Evolutionary conservation across 2,329 filamentous ascomycete species (phyloP), one percentile per base, ranked within the genome.

Genomic region (Aspergillus sp.): DNA sequence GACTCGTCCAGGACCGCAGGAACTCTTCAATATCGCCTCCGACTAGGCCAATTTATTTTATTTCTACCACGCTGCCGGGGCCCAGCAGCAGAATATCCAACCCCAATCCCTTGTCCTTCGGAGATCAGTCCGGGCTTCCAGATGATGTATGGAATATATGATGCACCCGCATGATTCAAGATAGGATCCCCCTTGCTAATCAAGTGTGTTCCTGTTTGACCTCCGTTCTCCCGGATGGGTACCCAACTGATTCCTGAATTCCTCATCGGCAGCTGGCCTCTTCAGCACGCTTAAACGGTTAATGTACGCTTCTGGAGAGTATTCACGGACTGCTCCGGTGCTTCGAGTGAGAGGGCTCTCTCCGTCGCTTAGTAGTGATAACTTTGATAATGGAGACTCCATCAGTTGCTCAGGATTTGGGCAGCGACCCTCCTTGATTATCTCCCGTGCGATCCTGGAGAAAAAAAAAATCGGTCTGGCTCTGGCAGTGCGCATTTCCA

Each of bases 381-480:
- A 5, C 11, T 37, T n/a, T 37, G 13, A 37, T 37, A 30, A 37
- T n/a, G 13, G 34, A 37, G 34, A 37, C 34, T n/a, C 12, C 5
- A 37, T 37, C 34, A 37, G 34, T n/a, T 37, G 12, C 12, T 37
- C 15, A 37, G 34, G 34, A 56, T 52, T 64, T 64, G 62, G 62
- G 63, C 57, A 65, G 45, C 59, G 56, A 64, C 54, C 51, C 22
- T 53, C 48, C 47, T 40, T 53, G 56, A 58, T 53, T 51, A 44
- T 48, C 20, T 54, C 33, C 51, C 19, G 45, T 37, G 45, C 34
- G 22, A 34, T 33, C 37, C 56, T 55, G 52, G 56, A 41, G 54
- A 50, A 56, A 51, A 20, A 51, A 51, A 56, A 51, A 20, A 51
- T 49, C 57, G 54, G 53, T 51, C 49, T 42, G 49, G 19, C 33